Evolutionary conservation across 495 filamentous ascomycete species (phyloP), one percentile per base, ranked within the genome.

Genomic region (Aspergillus nanangensis): DNA sequence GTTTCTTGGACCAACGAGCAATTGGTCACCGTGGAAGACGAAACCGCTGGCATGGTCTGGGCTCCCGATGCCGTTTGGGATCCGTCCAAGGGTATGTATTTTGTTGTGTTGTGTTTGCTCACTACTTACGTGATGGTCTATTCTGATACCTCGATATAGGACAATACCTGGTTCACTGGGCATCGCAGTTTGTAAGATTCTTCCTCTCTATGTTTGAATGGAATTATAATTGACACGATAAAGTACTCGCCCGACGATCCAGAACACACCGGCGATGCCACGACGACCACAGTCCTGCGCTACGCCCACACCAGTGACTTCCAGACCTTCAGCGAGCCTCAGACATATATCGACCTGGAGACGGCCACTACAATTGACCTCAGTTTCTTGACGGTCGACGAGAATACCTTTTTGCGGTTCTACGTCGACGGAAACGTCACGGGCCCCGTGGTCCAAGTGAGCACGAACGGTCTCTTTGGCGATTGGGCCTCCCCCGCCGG

Each of bases 51-150:
- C 14, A 54, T 50, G 46, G 51, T 44, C 0, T 54, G 51, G 51
- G 51, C 51, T 18, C 51, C 51, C 8, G 51, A 54, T 39, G 51
- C 51, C 8, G 35, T 54, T 13, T 54, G 51, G 51, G 51, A 54
- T 43, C 25, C 42, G 11, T 45, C 31, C 4, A 31, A 47, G 24
- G 42, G 51, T 44, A 29, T 31, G 27, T 13, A 8, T 13, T 13
- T 31, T 31, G 13, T n/a, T n/a, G n/a, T n/a, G n/a, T n/a, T n/a
- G n/a, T n/a, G n/a, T n/a, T n/a, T n/a, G n/a, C n/a, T n/a, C n/a
- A n/a, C n/a, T n/a, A n/a, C n/a, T n/a, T n/a, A n/a, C n/a, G n/a
- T n/a, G n/a, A n/a, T n/a, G n/a, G n/a, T n/a, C n/a, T n/a, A n/a
- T n/a, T n/a, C n/a, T n/a, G n/a, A n/a, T n/a, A n/a, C n/a, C n/a